Conservation (phyloP, 495 filamentous ascomycete genomes). For the Neurospora sp. region DNA sequence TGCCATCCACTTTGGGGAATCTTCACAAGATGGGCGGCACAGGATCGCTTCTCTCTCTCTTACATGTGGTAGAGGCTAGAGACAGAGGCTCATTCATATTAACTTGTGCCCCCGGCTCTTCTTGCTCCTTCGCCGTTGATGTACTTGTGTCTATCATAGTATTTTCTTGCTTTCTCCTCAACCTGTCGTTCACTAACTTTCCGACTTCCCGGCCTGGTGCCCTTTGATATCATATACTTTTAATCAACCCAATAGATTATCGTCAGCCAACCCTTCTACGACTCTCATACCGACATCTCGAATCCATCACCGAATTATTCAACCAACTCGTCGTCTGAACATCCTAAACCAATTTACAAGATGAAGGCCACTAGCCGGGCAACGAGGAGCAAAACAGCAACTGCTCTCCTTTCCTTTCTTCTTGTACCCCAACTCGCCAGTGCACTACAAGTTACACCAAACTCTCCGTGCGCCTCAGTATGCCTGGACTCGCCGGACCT, state of each 20-base stretch:
- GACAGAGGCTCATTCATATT: not conserved
- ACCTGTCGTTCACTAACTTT: not conserved
- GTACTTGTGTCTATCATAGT: not conserved
- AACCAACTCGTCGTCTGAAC: not conserved
- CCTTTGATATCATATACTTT: not conserved
- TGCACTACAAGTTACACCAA: constrained; percentile 38
- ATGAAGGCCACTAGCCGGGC: constrained; percentile 5
- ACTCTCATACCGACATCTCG: not conserved
- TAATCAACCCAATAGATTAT: not conserved
- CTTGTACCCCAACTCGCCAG: constrained; percentile 14
- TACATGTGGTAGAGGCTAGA: not conserved
- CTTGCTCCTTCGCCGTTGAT: not conserved
- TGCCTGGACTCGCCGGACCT: constrained; percentile 30
- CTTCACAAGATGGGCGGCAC: constrained; percentile 8
- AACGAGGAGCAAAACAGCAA: not conserved
- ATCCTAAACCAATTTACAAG: not conserved
- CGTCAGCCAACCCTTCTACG: not conserved
- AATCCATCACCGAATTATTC: not conserved
- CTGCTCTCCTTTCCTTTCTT: constrained; percentile 14
- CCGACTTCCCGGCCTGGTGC: not conserved
- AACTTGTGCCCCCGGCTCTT: not conserved
- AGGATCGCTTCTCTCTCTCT: constrained; percentile 6
- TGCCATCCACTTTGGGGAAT: constrained; percentile 3
- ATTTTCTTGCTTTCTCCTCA: not conserved
- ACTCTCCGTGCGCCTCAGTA: constrained; percentile 39